phyloP scores from a whole-genome alignment of 2,329 filamentous ascomycete genomes.

The Cladosporium halotolerans region DNA sequence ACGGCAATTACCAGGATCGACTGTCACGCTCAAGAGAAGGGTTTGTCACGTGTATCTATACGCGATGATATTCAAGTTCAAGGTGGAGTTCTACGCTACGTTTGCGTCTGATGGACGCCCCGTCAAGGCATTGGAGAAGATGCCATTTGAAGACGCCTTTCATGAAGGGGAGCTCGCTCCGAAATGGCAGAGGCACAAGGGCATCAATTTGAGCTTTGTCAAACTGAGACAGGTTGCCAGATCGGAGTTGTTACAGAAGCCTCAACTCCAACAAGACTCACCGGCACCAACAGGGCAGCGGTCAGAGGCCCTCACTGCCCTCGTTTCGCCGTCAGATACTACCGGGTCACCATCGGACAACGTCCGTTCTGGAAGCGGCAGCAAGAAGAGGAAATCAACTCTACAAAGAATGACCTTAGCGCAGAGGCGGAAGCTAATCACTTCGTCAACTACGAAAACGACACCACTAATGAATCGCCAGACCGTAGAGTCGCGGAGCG shows the following conservation, averaged over 20 bases:
- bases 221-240: neutral
- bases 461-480: too few species aligned
- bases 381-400: neutral
- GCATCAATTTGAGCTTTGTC: neutral
- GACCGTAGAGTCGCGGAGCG: too few species aligned
- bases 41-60: slow-evolving; percentile 2
- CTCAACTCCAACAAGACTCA: neutral
- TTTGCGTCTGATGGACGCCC: neutral
- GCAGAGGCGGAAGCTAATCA: neutral
- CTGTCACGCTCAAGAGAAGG: neutral
- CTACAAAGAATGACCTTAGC: neutral
- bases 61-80: neutral
- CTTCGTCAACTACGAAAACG: too few species aligned
- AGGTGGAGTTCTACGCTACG: neutral
- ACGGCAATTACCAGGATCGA: neutral
- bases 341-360: neutral
- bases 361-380: neutral
- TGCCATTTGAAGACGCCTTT: neutral
- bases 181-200: neutral
- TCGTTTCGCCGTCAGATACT: neutral
- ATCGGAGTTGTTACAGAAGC: neutral
- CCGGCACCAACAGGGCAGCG: neutral
- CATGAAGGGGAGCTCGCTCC: neutral
- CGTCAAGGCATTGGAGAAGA: neutral
- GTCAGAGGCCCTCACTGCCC: neutral